These are phyloP conservation scores for Triticum turgidum DNA, from an alignment of 176 grass and related monocot genomes.

Conservation along the genomic window DNA sequence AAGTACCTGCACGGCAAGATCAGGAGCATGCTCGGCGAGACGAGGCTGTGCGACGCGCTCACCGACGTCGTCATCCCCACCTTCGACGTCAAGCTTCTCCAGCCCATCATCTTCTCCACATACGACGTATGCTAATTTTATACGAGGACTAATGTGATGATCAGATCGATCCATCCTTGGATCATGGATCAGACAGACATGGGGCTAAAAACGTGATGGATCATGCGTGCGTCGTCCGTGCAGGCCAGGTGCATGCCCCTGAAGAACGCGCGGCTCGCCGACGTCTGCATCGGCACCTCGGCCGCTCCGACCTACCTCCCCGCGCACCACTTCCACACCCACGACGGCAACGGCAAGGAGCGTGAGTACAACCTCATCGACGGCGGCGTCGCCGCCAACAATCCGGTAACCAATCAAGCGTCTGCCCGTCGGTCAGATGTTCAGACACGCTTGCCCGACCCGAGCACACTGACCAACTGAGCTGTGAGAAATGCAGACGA, in stretches of 20 bases:
- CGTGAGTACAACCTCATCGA: slow-evolving; percentile 70
- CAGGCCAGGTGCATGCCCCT: slow-evolving; percentile 40
- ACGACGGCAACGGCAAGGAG: slow-evolving; percentile 24
- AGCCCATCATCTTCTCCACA: slow-evolving; percentile 67
- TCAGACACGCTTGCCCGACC: neutral
- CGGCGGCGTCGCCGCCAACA: slow-evolving; percentile 81
- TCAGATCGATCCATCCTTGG: neutral
- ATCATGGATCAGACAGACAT: neutral
- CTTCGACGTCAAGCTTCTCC: slow-evolving; percentile 51
- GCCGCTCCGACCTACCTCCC: slow-evolving; percentile 78
- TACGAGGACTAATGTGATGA: too few relatives aligned
- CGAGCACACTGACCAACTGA: too few relatives aligned
- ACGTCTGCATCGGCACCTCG: slow-evolving; percentile 76
- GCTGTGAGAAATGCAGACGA: slow-evolving; percentile 28
- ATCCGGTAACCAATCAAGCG: slow-evolving; percentile 42
- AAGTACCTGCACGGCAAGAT: slow-evolving; percentile 43
- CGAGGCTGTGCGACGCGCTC: slow-evolving; percentile 47
- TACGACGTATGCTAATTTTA: slow-evolving; percentile 31
- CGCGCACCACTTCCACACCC: slow-evolving; percentile 57
- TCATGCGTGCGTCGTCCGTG: neutral
- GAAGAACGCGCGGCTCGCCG: slow-evolving; percentile 75
- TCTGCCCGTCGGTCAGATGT: neutral
- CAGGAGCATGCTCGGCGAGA: slow-evolving; percentile 44
- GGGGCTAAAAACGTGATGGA: neutral
- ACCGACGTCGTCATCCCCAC: slow-evolving; percentile 63